phyloP scores from a whole-genome alignment of 371 early-diverging fungal genomes.

The Rhizopus stolonifer region DNA sequence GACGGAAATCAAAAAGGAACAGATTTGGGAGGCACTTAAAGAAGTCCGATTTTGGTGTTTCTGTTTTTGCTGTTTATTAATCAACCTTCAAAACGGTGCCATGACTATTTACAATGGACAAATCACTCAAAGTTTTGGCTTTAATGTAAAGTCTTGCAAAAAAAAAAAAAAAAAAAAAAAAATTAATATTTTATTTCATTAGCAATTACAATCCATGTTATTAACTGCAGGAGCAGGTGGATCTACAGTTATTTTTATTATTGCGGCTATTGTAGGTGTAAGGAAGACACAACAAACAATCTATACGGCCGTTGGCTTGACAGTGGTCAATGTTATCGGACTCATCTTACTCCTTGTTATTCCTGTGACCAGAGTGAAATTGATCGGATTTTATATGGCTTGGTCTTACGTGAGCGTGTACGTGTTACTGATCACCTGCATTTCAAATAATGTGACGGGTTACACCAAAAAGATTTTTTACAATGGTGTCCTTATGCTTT shows the following conservation, averaged over 20 bases:
- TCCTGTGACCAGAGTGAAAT: slow-evolving; percentile 17
- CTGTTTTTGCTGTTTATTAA: slow-evolving; percentile 24
- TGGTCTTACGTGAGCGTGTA: slow-evolving; percentile 24
- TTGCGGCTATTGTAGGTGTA: slow-evolving; percentile 9
- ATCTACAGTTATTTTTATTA: slow-evolving; percentile 15
- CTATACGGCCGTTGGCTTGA: slow-evolving; percentile 19
- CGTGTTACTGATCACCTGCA: slow-evolving; percentile 22
- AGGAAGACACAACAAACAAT: slow-evolving; percentile 15
- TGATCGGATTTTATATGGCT: slow-evolving; percentile 27
- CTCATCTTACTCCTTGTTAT: slow-evolving; percentile 22
- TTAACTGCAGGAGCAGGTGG: slow-evolving; percentile 22
- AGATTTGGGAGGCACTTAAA: slow-evolving; percentile 31
- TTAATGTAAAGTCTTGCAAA: slow-evolving; percentile 16
- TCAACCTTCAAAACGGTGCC: slow-evolving; percentile 40
- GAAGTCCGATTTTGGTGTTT: slow-evolving; percentile 36
- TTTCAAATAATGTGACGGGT: slow-evolving; percentile 30
- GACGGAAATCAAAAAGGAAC: slow-evolving; percentile 25
- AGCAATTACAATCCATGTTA: slow-evolving; percentile 23
- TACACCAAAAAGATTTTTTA: slow-evolving; percentile 34
- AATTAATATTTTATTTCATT: not conserved
- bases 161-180: not conserved
- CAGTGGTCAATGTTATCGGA: slow-evolving; percentile 20
- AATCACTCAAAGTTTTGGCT: slow-evolving; percentile 34
- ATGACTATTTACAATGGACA: slow-evolving; percentile 34
- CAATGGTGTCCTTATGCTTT: slow-evolving; percentile 27